Base-by-base conservation (phyloP, 225 moss, liverwort and hornwort genomes). In the Lunularia cruciata region DNA sequence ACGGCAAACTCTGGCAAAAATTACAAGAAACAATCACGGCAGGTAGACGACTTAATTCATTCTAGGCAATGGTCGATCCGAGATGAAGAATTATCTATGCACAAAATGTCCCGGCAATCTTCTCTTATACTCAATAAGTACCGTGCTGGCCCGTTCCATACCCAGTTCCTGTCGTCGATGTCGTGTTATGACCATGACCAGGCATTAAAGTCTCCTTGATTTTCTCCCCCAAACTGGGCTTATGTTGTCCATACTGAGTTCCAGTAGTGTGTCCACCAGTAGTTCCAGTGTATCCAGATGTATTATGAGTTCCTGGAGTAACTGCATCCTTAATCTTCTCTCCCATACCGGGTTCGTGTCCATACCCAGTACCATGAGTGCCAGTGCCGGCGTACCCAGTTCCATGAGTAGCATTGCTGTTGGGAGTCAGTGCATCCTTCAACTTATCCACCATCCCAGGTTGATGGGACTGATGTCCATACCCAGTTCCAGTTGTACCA, bases 121-220 rank as follows among this genome's bases (percentile, higher is more conserved):
- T n/a, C n/a, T n/a, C n/a, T n/a, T n/a, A n/a, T n/a, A n/a, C n/a
- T n/a, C n/a, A n/a, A n/a, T n/a, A n/a, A n/a, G n/a, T n/a, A n/a
- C n/a, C n/a, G n/a, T n/a, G n/a, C n/a, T n/a, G n/a, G n/a, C 58
- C 57, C 3, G 57, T 58, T 33, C 58, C 58, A n/a, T 59, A 59
- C 43, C 16, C 43, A 6, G 43, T 10, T 6, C 43, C 48, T 11
- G 30, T n/a, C n/a, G n/a, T n/a, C 19, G 59, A 14, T 9, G 59
- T 36, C 18, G 18, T n/a, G 9, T 37, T 15, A n/a, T 33, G 59
- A n/a, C n/a, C n/a, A 8, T n/a, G 34, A 19, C n/a, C 51, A 20
- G 51, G 51, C 20, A 34, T 65, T 3, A 65, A 30, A 0, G 45
- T 20, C 6, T 57, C 30, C 5, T 43, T 43, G 12, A 43, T 16